phyloP scores from a whole-genome alignment of 2,329 filamentous ascomycete genomes.

The Leptosphaerulina australis region DNA sequence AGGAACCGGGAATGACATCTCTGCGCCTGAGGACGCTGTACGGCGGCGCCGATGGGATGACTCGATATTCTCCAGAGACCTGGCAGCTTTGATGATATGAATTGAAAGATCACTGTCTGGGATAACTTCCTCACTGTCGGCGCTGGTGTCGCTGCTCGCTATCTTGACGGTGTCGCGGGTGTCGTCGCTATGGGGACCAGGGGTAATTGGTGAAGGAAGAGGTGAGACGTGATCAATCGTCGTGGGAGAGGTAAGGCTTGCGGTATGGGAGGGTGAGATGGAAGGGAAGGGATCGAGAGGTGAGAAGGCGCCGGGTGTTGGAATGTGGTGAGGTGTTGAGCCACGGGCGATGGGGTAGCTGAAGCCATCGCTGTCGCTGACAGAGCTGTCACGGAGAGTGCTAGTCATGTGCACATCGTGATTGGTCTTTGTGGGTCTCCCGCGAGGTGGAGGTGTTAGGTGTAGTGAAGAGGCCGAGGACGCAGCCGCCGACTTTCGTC shows the following conservation, averaged over 20 bases:
- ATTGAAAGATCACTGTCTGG: conserved; percentile 30
- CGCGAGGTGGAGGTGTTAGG: conserved; percentile 31
- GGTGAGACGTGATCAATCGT: conserved; percentile 41
- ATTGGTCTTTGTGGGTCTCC: conserved; percentile 28
- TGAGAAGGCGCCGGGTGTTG: conserved; percentile 37
- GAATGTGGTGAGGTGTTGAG: conserved; percentile 29
- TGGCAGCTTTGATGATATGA: conserved; percentile 31
- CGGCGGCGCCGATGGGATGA: conserved; percentile 38
- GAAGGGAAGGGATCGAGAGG: conserved; percentile 42
- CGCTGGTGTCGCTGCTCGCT: conserved; percentile 44
- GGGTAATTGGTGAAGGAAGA: conserved; percentile 47
- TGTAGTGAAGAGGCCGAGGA: conserved; percentile 33
- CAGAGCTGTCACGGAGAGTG: conserved; percentile 39
- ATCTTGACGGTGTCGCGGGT: conserved; percentile 44
- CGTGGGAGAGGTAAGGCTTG: conserved; percentile 37
- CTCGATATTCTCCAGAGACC: conserved; percentile 18
- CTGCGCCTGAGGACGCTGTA: conserved; percentile 44
- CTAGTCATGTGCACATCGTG: conserved; percentile 26
- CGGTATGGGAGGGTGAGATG: conserved; percentile 32
- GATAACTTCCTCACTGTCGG: conserved; percentile 39
- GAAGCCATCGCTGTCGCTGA: conserved; percentile 28
- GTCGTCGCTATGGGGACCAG: conserved; percentile 36
- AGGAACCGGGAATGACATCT: conserved; percentile 31
- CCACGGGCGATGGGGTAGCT: conserved; percentile 24
- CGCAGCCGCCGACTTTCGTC: conserved; percentile 25